Evolutionary conservation across 129 eudicot species (phyloP).

Genomic region (Pseudognaphalium luteoalbum): DNA sequence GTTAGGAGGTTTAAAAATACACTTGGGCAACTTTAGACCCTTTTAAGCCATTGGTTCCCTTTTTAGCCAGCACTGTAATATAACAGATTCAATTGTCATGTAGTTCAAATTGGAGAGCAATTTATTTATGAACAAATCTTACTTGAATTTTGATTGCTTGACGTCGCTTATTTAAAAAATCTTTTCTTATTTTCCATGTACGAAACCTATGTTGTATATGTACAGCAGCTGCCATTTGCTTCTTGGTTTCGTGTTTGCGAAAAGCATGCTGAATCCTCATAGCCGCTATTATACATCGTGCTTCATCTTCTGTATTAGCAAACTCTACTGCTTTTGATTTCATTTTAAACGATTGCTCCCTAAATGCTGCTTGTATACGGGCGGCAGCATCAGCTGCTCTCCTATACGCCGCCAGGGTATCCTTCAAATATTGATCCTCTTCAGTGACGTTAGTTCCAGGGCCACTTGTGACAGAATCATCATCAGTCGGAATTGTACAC

Average conservation of each 20-base stretch:
- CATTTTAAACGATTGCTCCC: slow-evolving; percentile 75
- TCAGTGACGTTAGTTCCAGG: slow-evolving; percentile 41
- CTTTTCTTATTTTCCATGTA: slow-evolving; percentile 82
- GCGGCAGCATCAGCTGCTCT: slow-evolving; percentile 99
- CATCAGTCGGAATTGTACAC: slow-evolving; percentile 40
- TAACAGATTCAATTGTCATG: neutral
- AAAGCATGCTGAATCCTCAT: slow-evolving; percentile 98
- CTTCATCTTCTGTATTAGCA: slow-evolving; percentile 73
- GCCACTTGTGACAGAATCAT: slow-evolving; percentile 32
- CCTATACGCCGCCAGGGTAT: slow-evolving; percentile 86
- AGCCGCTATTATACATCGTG: slow-evolving; percentile 83
- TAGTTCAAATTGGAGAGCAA: neutral
- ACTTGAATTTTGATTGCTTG: slow-evolving; percentile 92
- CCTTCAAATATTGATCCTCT: slow-evolving; percentile 77
- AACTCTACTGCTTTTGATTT: slow-evolving; percentile 53
- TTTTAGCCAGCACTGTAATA: neutral
- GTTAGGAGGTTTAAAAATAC: neutral
- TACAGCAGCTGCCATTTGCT: slow-evolving; percentile 82
- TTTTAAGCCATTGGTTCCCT: neutral
- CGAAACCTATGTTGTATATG: slow-evolving; percentile 84
- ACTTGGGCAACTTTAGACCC: neutral
- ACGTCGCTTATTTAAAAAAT: slow-evolving; percentile 80
- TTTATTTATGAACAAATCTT: slow-evolving; percentile 19
- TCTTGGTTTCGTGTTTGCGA: slow-evolving; percentile 62
- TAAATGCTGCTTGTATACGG: slow-evolving; percentile 90